Percentiles rank a stretch among this genome's conserved stretches.
phyloP scores from a whole-genome alignment of 208 protist genomes.

The Leishmania lainsoni region DNA sequence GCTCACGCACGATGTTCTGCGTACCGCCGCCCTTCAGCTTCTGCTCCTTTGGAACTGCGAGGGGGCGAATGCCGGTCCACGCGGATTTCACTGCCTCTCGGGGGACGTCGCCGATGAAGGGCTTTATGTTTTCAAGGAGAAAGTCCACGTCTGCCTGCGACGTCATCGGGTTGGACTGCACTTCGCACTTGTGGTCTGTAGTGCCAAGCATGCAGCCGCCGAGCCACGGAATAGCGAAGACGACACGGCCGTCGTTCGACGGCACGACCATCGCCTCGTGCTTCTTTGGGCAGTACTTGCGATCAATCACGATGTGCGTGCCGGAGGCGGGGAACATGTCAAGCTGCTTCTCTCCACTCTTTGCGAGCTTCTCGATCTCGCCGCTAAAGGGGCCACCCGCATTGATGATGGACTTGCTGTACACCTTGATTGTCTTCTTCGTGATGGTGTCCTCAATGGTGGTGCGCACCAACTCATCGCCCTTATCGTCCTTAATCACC shows the following conservation, averaged over 20 bases:
- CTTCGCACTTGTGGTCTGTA: slow-evolving; percentile 81
- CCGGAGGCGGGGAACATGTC: slow-evolving; percentile 80
- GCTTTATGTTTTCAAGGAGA: slow-evolving; percentile 74
- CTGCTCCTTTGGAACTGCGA: slow-evolving; percentile 43
- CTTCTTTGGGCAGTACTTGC: slow-evolving; percentile 73
- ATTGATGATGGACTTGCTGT: slow-evolving; percentile 91
- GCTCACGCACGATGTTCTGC: slow-evolving; percentile 92
- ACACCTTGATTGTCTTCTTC: slow-evolving; percentile 70
- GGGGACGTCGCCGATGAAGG: slow-evolving; percentile 68
- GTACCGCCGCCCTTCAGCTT: slow-evolving; percentile 36
- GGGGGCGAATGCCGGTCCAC: slow-evolving; percentile 89
- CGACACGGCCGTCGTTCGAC: slow-evolving; percentile 93
- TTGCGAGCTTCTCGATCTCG: slow-evolving; percentile 81
- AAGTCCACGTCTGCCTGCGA: slow-evolving; percentile 84
- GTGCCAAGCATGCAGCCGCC: slow-evolving; percentile 94
- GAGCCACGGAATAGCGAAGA: slow-evolving; percentile 94
- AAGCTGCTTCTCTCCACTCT: slow-evolving; percentile 35
- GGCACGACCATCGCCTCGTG: slow-evolving; percentile 87
- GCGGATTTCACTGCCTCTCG: slow-evolving; percentile 69
- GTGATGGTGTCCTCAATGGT: slow-evolving; percentile 78
- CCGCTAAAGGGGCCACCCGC: slow-evolving; percentile 89
- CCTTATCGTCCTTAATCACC: slow-evolving; percentile 44
- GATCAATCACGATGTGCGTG: slow-evolving; percentile 87
- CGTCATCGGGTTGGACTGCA: slow-evolving; percentile 65
- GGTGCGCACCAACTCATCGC: slow-evolving; percentile 67